These are phyloP conservation scores for Chrysoporthe cubensis DNA, from an alignment of 2,329 filamentous ascomycete species.

Conservation along the genomic window DNA sequence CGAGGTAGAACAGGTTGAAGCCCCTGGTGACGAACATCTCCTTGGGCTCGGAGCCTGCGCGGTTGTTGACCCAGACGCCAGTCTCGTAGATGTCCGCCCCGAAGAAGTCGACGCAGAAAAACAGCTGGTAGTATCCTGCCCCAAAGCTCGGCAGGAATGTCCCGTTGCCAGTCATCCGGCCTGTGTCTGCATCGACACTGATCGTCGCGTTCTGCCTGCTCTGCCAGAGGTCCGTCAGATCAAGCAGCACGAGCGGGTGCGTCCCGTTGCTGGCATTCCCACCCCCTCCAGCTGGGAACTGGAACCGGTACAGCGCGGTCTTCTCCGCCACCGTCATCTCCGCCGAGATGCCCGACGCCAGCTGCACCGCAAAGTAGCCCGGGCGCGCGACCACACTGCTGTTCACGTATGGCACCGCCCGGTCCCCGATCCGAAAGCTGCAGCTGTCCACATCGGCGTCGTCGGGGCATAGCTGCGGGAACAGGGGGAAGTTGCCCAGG, in stretches of 20 bases:
- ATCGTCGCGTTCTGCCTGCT: slow-evolving; percentile 54
- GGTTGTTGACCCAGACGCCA: slow-evolving; percentile 46
- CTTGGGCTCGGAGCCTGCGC: slow-evolving; percentile 44
- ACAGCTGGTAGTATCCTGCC: slow-evolving; percentile 58
- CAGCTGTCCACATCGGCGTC: slow-evolving; percentile 58
- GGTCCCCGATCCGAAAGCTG: slow-evolving; percentile 53
- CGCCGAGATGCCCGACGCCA: slow-evolving; percentile 56
- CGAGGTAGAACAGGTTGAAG: slow-evolving; percentile 47
- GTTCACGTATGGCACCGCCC: slow-evolving; percentile 45
- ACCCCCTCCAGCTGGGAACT: slow-evolving; percentile 50
- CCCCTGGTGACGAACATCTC: slow-evolving; percentile 44
- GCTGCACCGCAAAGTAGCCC: slow-evolving; percentile 61
- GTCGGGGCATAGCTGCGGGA: slow-evolving; percentile 46
- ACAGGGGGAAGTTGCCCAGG: slow-evolving; percentile 51
- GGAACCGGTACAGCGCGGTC: slow-evolving; percentile 65
- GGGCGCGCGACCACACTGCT: slow-evolving; percentile 52
- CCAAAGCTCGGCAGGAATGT: slow-evolving; percentile 66
- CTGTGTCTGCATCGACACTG: slow-evolving; percentile 52
- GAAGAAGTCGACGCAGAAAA: slow-evolving; percentile 65
- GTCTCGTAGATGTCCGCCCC: slow-evolving; percentile 43
- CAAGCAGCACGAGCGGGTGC: slow-evolving; percentile 59
- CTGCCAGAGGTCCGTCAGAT: slow-evolving; percentile 63
- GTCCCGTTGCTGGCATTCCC: slow-evolving; percentile 33
- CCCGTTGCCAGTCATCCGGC: slow-evolving; percentile 60
- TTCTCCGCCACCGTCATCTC: slow-evolving; percentile 66